Percentiles rank a stretch among this genome's conserved stretches.
phyloP scores from a whole-genome alignment of 352 stramenopile genomes.

The Phytophthora pini region DNA sequence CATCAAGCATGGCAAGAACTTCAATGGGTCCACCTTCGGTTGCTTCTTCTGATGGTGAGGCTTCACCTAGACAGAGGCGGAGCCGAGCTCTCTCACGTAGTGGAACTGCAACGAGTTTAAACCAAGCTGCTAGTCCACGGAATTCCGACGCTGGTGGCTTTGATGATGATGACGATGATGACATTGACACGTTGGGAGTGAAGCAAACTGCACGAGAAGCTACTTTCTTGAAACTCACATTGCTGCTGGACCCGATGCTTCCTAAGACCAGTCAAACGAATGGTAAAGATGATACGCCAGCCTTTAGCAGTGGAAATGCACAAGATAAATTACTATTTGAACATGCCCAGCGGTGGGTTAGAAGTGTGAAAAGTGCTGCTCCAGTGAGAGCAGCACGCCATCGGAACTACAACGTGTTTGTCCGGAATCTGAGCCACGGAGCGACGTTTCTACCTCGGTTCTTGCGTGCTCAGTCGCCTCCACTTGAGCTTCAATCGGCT shows the following conservation, averaged over 20 bases:
- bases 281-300: slow-evolving; percentile 26
- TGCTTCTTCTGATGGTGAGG: slow-evolving; percentile 24
- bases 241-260: slow-evolving; percentile 89
- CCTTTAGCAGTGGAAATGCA: slow-evolving; percentile 18
- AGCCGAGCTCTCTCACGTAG: slow-evolving; percentile 11
- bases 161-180: slow-evolving; percentile 39
- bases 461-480: slow-evolving; percentile 76
- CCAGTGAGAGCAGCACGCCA: slow-evolving; percentile 26
- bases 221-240: slow-evolving; percentile 87
- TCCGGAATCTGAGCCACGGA: slow-evolving; percentile 70
- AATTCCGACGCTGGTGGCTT: slow-evolving; percentile 20
- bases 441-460: slow-evolving; percentile 77
- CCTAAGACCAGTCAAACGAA: slow-evolving; percentile 22
- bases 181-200: slow-evolving; percentile 36
- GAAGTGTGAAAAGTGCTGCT: slow-evolving; percentile 17
- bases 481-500: slow-evolving; percentile 36
- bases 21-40: slow-evolving; percentile 12
- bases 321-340: slow-evolving; percentile 31
- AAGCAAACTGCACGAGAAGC: slow-evolving; percentile 57
- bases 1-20: slow-evolving; percentile 10
- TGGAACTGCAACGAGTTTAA: slow-evolving; percentile 14
- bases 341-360: slow-evolving; percentile 36
- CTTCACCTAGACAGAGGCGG: slow-evolving; percentile 24
- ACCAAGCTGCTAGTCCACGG: slow-evolving; percentile 1
- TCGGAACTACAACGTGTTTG: slow-evolving; percentile 78